phyloP scores from a whole-genome alignment of 345 rosid genomes.

The Camelina hispida region DNA sequence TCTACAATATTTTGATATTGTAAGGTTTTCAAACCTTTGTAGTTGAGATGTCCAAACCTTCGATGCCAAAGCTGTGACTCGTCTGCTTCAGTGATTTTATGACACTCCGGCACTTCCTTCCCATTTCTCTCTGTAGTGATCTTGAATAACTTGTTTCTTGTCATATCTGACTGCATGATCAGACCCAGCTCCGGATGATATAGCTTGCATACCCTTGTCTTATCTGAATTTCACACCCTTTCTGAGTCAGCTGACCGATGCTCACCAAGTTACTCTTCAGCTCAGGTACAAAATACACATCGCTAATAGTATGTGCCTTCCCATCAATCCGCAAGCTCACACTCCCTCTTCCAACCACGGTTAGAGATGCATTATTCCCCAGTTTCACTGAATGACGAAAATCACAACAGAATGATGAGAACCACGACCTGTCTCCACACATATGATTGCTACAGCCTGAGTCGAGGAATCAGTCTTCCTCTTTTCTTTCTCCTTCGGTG shows the following conservation, averaged over 20 bases:
- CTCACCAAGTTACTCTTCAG: neutral
- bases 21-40: neutral
- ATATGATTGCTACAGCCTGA: neutral
- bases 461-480: neutral
- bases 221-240: neutral
- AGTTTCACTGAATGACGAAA: neutral
- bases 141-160: neutral
- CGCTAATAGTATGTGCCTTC: neutral
- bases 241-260: neutral
- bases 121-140: neutral
- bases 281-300: neutral
- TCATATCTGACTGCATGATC: neutral
- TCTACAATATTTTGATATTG: neutral
- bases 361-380: neutral
- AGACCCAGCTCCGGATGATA: neutral
- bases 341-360: neutral
- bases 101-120: neutral
- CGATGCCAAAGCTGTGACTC: neutral
- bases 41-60: neutral
- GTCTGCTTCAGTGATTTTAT: neutral
- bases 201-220: neutral
- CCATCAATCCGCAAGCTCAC: neutral
- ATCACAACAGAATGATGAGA: neutral
- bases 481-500: neutral
- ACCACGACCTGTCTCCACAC: neutral